Base-by-base conservation (phyloP, 495 filamentous ascomycete species). In the Aspergillus hancockii region DNA sequence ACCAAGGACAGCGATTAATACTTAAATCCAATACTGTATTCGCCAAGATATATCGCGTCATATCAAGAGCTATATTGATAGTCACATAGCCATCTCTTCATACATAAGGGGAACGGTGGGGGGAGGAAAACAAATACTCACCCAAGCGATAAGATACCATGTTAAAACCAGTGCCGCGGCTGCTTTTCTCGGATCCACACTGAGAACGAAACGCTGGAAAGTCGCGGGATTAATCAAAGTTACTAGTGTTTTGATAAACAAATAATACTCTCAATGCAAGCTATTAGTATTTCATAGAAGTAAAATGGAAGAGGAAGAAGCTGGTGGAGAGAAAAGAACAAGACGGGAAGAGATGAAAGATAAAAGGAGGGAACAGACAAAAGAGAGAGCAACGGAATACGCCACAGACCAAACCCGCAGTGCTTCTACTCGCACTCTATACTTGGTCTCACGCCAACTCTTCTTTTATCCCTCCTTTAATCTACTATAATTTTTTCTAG, bases 361-460 rank as follows among this genome's bases (percentile, higher is more conserved):
- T 34, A 46, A 62, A 34, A 31, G 14, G 25, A 51, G 36, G 28
- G n/a, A 52, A 50, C 16, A 40, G 49, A 62, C 52, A 23, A 43
- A 32, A 52, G 31, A 41, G 14, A 14, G 49, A 54, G 49, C 31
- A 54, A 61, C 57, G 59, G 60, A 60, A 54, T 40, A 23, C 65
- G 59, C 55, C 56, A 62, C 60, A 59, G 61, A 67, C 65, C 59
- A 64, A 53, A 55, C 40, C 65, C 65, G 61, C 65, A 62, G 32
- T 43, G 47, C 53, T 60, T 38, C 38, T 57, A 4, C 23, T 45
- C 22, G 19, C 25, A 10, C 41, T 47, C 19, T 9, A 8, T n/a
- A 9, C 25, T 47, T 9, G 10, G 19, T 45, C 19, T 45, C 19
- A 19, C 16, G n/a, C 14, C 41, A 19, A 8, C 43, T 23, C 43